A percentile compares a stretch with the other conserved stretches of the same genome.
Conservation (phyloP, 306 rosid genomes). For the Quercus glauca region DNA sequence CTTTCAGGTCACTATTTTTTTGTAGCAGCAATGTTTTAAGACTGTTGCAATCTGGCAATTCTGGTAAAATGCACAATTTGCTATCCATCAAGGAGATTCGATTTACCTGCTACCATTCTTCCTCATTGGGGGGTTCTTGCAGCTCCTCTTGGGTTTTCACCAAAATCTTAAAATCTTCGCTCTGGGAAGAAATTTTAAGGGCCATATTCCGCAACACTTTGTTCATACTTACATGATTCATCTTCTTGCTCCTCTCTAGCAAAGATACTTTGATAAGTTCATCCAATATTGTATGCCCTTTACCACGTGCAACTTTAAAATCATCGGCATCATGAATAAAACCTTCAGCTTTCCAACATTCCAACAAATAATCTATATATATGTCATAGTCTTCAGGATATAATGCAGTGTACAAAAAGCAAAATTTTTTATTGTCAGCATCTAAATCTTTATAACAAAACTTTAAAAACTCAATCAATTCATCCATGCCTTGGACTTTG, state of each 20-base stretch:
- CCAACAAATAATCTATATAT: constrained; percentile 22
- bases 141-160: background rate
- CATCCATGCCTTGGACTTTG: constrained; percentile 1
- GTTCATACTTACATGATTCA: constrained; percentile 26
- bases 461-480: background rate
- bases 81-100: constrained; percentile 14
- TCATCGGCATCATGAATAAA: background rate
- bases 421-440: background rate
- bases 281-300: background rate
- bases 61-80: background rate
- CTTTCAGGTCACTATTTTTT: background rate
- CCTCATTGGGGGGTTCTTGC: background rate
- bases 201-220: constrained; percentile 5
- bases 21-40: constrained; percentile 5
- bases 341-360: constrained; percentile 30
- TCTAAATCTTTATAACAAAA: background rate
- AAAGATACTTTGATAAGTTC: constrained; percentile 14
- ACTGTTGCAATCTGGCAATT: background rate
- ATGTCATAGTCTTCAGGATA: constrained; percentile 22
- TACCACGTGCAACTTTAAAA: background rate
- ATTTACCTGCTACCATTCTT: background rate
- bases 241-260: constrained; percentile 7
- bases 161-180: background rate
- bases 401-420: constrained; percentile 10
- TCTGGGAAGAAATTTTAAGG: background rate